Base-by-base conservation (phyloP, 192 early-diverging fungal species). In the Geranomyces variabilis region DNA sequence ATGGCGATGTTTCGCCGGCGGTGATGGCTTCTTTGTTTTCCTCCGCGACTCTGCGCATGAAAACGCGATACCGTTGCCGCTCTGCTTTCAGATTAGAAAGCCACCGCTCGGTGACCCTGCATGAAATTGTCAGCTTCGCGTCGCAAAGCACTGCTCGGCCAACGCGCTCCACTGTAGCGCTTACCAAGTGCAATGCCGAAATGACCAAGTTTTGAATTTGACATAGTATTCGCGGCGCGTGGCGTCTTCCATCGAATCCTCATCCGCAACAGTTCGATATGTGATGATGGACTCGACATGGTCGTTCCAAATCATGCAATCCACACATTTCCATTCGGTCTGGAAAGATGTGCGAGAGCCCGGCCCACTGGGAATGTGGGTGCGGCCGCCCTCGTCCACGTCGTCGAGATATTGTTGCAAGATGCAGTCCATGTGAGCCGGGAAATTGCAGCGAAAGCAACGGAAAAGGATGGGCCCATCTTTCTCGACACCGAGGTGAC, bases 151-250 rank as follows among this genome's bases (percentile, higher is more conserved):
- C n/a, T n/a, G n/a, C n/a, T n/a, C n/a, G n/a, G n/a, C n/a, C n/a
- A n/a, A n/a, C n/a, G n/a, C n/a, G n/a, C n/a, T n/a, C n/a, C 46
- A 47, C 46, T 47, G n/a, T n/a, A n/a, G n/a, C n/a, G n/a, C 30
- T 60, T 60, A 60, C 81, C 84, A 85, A n/a, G 47, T 67, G 66
- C 74, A 71, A 41, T 78, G 71, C 19, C 74, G 72, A 65, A 81
- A 68, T 15, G 79, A 76, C 7, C 51, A 46, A 21, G 62, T 47
- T 58, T 14, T 48, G 57, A 78, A 85, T 60, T 85, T 85, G 13
- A 85, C 71, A 47, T 67, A 83, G 69, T 71, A 83, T 49, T 85
- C 81, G 4, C 76, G 63, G 26, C 22, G 46, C 55, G 29, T 66
- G 30, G 6, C 29, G 61, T 41, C 26, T 28, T 49, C 36, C 15